phyloP scores from a whole-genome alignment of 495 filamentous ascomycete species.

The Tuber brumale region DNA sequence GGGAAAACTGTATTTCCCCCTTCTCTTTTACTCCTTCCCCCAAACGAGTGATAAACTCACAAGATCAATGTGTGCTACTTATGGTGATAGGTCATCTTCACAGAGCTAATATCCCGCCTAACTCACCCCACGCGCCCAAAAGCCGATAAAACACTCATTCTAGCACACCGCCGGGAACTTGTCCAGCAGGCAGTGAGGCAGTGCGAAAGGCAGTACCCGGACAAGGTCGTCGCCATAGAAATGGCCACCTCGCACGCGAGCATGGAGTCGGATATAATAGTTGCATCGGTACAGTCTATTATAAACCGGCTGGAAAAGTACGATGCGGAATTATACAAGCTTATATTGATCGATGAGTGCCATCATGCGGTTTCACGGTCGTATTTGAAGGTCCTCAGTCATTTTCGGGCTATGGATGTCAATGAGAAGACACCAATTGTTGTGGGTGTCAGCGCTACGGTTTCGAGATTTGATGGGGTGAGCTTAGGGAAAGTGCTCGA shows the following conservation, averaged over 20 bases:
- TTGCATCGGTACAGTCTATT: slow-evolving; percentile 83
- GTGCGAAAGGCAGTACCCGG: slow-evolving; percentile 71
- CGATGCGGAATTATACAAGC: slow-evolving; percentile 72
- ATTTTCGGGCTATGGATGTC: slow-evolving; percentile 61
- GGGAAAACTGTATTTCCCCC: slow-evolving; percentile 69
- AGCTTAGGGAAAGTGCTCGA: slow-evolving; percentile 81
- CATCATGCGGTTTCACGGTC: slow-evolving; percentile 86
- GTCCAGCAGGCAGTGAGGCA: slow-evolving; percentile 88
- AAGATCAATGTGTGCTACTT: neutral
- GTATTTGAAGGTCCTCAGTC: slow-evolving; percentile 63
- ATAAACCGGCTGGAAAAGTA: slow-evolving; percentile 71
- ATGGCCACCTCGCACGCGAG: slow-evolving; percentile 71
- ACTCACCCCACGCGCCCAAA: slow-evolving; percentile 47
- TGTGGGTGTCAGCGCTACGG: slow-evolving; percentile 89
- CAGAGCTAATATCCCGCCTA: slow-evolving; percentile 80
- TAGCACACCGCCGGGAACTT: slow-evolving; percentile 89
- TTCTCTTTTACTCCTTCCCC: neutral
- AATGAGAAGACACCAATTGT: slow-evolving; percentile 56
- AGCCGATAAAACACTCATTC: slow-evolving; percentile 75
- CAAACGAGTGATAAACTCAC: neutral
- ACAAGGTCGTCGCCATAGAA: slow-evolving; percentile 75
- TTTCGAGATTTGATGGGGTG: slow-evolving; percentile 85
- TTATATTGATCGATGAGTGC: slow-evolving; percentile 93
- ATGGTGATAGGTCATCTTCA: slow-evolving; percentile 73
- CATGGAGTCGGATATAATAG: slow-evolving; percentile 79